phyloP scores from a whole-genome alignment of 2,329 filamentous ascomycete species.

The Chalaropsis thielavioides region DNA sequence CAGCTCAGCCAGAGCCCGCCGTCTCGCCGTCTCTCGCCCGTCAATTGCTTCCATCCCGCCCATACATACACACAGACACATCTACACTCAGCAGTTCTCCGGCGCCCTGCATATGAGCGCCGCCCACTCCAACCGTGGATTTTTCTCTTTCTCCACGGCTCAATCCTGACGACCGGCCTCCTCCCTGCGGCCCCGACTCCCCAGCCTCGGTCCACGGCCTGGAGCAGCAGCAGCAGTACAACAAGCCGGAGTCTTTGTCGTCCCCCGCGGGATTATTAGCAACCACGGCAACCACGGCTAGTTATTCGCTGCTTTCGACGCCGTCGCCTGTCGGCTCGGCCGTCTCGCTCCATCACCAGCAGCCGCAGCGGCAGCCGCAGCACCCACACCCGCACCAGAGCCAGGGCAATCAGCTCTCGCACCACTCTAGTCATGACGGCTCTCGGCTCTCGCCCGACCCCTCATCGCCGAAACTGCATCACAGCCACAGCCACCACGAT shows the following conservation, averaged over 20 bases:
- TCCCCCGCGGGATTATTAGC: slow-evolving; percentile 9
- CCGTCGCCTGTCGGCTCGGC: slow-evolving; percentile 12
- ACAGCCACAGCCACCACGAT: slow-evolving; percentile 17
- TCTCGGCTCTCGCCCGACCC: slow-evolving; percentile 12
- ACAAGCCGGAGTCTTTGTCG: slow-evolving; percentile 2
- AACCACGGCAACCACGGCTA: slow-evolving; percentile 9
- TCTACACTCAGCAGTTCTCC: slow-evolving; percentile 10
- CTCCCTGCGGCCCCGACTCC: slow-evolving; percentile 13
- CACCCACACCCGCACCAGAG: slow-evolving; percentile 1
- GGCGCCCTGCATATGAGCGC: slow-evolving; percentile 18
- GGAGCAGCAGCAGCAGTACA: not conserved
- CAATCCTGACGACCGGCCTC: slow-evolving; percentile 16
- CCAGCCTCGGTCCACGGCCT: slow-evolving; percentile 1
- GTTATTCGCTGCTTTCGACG: slow-evolving; percentile 13
- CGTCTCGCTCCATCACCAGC: slow-evolving; percentile 14
- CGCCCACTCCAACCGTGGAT: slow-evolving; percentile 13
- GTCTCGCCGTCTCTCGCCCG: not conserved
- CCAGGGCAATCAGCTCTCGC: not conserved
- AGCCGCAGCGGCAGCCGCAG: slow-evolving; percentile 5
- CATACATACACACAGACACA: no score
- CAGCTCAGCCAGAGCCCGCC: not conserved
- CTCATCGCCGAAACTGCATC: slow-evolving; percentile 9
- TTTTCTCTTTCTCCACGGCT: slow-evolving; percentile 17
- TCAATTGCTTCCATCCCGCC: not conserved
- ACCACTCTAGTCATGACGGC: slow-evolving; percentile 12